Percentiles rank a stretch among this genome's conserved stretches.
Conservation (phyloP, 2,329 filamentous ascomycete species). For the Aspergillus phoenicis region DNA sequence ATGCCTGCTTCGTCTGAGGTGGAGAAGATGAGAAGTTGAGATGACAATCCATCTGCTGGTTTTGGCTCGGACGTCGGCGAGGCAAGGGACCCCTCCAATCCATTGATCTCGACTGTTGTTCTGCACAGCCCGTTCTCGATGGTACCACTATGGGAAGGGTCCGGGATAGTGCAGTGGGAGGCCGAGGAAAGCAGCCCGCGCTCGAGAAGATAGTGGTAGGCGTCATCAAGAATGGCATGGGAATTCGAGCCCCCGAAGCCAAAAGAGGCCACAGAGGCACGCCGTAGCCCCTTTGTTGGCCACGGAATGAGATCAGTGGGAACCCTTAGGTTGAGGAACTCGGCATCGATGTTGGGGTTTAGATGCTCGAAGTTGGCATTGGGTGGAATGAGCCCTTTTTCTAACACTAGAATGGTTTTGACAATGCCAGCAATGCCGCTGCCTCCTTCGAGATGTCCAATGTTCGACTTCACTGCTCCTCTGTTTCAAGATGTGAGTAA, state of each 20-base stretch:
- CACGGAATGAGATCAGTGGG: not conserved
- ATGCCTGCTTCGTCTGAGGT: not conserved
- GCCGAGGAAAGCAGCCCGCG: too few species aligned
- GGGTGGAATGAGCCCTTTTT: not conserved
- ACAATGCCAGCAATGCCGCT: not conserved
- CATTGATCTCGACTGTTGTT: not conserved
- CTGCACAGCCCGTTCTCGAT: constrained; percentile 17
- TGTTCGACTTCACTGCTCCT: not conserved
- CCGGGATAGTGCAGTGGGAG: too few species aligned
- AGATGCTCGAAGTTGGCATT: not conserved
- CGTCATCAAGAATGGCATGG: constrained; percentile 2
- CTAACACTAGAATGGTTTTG: not conserved
- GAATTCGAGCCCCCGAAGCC: constrained; percentile 6
- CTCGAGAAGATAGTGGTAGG: not conserved
- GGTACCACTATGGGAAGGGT: too few species aligned
- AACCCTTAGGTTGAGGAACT: not conserved
- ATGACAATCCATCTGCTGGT: constrained; percentile 22
- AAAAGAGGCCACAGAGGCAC: constrained; percentile 19
- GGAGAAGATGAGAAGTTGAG: not conserved
- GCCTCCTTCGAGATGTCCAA: not conserved
- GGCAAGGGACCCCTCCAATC: not conserved
- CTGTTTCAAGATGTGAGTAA: too few species aligned
- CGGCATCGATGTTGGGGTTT: constrained; percentile 2
- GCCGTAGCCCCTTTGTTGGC: not conserved
- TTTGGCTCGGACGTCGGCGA: too few species aligned